Conservation (phyloP, 2,329 filamentous ascomycete genomes). For the Apiospora koreana region DNA sequence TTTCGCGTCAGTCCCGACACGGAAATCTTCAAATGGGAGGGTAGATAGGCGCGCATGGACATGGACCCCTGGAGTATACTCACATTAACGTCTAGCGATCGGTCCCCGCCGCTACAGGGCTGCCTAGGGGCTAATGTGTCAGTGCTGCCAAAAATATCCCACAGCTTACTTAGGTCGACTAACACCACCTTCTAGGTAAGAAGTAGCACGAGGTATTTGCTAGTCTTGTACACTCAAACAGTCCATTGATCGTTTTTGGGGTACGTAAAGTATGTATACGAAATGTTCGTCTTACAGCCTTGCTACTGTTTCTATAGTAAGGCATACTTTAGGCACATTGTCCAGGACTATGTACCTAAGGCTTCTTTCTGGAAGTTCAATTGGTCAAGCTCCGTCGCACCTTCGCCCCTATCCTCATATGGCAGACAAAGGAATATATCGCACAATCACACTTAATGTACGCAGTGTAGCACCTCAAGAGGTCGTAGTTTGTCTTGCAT, state of each 20-base stretch:
- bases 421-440: neutral
- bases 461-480: neutral
- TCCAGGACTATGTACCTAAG: neutral
- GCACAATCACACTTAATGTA: neutral
- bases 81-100: neutral
- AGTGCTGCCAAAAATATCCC: neutral
- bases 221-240: neutral
- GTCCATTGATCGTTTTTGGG: neutral
- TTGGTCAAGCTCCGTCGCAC: neutral
- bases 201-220: too few relatives aligned
- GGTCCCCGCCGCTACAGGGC: constrained; percentile 6
- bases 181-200: neutral
- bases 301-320: neutral
- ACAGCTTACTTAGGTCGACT: neutral
- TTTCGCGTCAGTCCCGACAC: neutral
- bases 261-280: neutral
- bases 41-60: neutral
- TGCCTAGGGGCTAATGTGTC: neutral
- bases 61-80: constrained; percentile 1
- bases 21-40: neutral
- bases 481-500: constrained; percentile 11
- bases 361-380: neutral
- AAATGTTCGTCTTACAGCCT: neutral
- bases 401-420: neutral
- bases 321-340: neutral